A percentile compares a stretch with the other conserved stretches of the same genome.
Evolutionary conservation across 202 grass and related monocot species (phyloP).

Genomic region (Digitaria exilis): DNA sequence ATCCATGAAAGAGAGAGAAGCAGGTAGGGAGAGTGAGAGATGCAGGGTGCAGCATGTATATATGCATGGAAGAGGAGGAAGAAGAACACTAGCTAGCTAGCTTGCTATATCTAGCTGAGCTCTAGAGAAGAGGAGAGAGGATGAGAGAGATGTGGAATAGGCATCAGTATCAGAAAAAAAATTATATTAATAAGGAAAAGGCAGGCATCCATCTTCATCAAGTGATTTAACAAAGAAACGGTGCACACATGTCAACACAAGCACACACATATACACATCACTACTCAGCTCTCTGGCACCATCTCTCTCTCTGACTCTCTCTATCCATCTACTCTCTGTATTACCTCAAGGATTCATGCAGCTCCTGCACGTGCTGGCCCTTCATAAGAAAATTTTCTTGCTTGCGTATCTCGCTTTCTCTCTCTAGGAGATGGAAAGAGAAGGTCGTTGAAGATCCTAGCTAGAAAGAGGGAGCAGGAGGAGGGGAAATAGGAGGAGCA

Average conservation of each 20-base stretch:
- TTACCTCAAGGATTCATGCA: constrained; percentile 54
- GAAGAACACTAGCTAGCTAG: constrained; percentile 22
- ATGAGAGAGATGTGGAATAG: constrained; percentile 53
- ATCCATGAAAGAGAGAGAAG: constrained; percentile 37
- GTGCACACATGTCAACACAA: constrained; percentile 60
- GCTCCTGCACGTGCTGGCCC: constrained; percentile 32
- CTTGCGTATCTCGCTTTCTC: constrained; percentile 9
- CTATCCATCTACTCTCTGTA: constrained; percentile 14
- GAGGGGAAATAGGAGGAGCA: constrained; percentile 47
- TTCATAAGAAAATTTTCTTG: constrained; percentile 34
- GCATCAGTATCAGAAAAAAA: constrained; percentile 60
- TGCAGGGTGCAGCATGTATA: constrained; percentile 13
- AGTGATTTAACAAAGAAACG: constrained; percentile 90
- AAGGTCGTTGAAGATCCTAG: constrained; percentile 49
- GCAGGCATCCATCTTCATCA: constrained; percentile 89
- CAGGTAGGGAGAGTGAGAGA: not conserved
- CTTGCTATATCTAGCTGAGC: constrained; percentile 18
- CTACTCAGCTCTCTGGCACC: constrained; percentile 28
- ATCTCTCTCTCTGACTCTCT: constrained; percentile 27
- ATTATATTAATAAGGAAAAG: constrained; percentile 54
- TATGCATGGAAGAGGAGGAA: constrained; percentile 37
- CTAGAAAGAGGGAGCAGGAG: constrained; percentile 51
- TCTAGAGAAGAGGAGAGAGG: constrained; percentile 34
- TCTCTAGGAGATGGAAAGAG: constrained; percentile 24
- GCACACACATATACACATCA: constrained; percentile 46